A percentile compares a stretch with the other conserved stretches of the same genome.
phyloP scores from a whole-genome alignment of 108 stramenopile genomes.

The Asterionellopsis glacialis region DNA sequence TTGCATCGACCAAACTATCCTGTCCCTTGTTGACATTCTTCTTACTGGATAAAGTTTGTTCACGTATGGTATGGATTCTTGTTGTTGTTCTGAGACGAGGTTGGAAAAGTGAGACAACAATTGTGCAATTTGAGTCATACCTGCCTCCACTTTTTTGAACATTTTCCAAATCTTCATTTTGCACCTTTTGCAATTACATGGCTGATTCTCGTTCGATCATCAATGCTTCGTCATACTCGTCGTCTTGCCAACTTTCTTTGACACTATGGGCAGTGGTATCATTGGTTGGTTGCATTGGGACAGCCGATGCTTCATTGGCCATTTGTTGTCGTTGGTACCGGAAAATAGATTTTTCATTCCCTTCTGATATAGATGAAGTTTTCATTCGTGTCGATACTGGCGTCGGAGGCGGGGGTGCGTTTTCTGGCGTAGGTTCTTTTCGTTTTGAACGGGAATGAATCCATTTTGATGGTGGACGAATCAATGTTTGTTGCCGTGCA shows the following conservation, averaged over 20 bases:
- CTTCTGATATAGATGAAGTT: no score
- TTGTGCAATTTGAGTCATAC: constrained; percentile 80
- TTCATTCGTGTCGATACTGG: background rate
- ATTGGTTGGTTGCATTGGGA: background rate
- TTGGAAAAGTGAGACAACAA: constrained; percentile 74
- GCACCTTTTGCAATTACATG: constrained; percentile 40
- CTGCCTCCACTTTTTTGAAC: constrained; percentile 73
- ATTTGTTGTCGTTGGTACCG: no score
- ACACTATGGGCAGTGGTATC: background rate
- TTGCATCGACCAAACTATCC: constrained; percentile 74
- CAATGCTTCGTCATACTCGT: constrained; percentile 16
- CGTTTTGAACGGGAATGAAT: background rate
- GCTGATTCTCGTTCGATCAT: constrained; percentile 57
- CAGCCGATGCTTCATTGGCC: background rate
- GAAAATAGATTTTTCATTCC: no score
- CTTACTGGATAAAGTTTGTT: constrained; percentile 58
- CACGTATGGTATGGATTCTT: constrained; percentile 68
- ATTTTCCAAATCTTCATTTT: constrained; percentile 66
- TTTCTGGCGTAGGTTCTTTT: background rate
- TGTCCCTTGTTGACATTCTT: constrained; percentile 76
- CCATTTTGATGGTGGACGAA: background rate
- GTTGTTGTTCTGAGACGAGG: constrained; percentile 74
- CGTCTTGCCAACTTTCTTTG: constrained; percentile 18
- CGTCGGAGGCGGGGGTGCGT: background rate
- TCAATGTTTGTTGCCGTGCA: background rate